phyloP scores from a whole-genome alignment of 1,284 basidiomycete genomes.

The Fistulina hepatica region DNA sequence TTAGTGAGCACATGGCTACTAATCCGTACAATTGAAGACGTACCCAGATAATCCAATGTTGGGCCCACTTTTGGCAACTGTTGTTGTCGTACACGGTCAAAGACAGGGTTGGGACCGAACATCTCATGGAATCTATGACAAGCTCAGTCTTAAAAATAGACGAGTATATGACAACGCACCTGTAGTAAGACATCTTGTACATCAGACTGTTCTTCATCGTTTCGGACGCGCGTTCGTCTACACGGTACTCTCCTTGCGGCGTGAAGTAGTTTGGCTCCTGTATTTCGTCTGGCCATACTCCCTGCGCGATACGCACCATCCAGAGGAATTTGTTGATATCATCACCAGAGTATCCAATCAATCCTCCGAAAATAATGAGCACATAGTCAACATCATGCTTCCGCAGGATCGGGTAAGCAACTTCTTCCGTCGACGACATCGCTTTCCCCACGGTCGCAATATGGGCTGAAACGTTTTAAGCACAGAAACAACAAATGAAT shows the following conservation, averaged over 20 bases:
- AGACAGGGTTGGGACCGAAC: constrained; percentile 63
- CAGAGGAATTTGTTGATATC: constrained; percentile 99
- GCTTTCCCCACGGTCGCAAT: constrained; percentile 97
- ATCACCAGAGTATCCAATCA: constrained; percentile 96
- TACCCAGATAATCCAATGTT: constrained; percentile 78
- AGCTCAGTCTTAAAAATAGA: constrained; percentile 2
- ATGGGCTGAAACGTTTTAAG: constrained; percentile 45
- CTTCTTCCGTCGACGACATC: constrained; percentile 91
- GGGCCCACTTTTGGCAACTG: constrained; percentile 67
- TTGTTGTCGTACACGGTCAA: constrained; percentile 81
- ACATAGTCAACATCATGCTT: constrained; percentile 99
- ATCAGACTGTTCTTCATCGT: constrained; percentile 96
- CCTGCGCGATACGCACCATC: constrained; percentile 98
- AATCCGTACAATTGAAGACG: constrained; percentile 22
- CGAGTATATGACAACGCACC: constrained; percentile 34
- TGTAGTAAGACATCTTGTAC: constrained; percentile 98
- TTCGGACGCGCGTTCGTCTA: constrained; percentile 78
- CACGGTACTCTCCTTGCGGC: constrained; percentile 84
- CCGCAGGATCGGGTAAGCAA: constrained; percentile 92
- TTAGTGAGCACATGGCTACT: constrained; percentile 10
- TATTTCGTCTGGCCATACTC: constrained; percentile 98
- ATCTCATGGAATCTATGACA: constrained; percentile 71
- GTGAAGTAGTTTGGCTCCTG: constrained; percentile 94
- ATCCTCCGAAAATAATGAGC: constrained; percentile 93
- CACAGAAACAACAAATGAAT: constrained; percentile 6